Conservation (phyloP, 2,329 filamentous ascomycete genomes). For the Verticillium nonalfalfae region DNA sequence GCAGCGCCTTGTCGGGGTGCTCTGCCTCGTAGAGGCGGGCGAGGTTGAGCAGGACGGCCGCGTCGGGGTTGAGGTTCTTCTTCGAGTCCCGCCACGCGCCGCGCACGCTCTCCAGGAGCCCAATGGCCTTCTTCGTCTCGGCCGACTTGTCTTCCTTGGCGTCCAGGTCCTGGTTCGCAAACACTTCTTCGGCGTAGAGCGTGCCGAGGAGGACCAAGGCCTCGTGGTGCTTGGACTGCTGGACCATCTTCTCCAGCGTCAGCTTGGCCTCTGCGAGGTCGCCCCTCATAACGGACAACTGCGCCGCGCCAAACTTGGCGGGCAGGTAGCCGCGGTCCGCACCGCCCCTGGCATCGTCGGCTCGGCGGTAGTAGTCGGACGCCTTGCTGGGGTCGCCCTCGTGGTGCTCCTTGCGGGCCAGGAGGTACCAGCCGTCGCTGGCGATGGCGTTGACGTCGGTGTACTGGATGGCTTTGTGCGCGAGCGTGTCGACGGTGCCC, state of each 20-base stretch:
- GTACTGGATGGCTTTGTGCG: constrained; percentile 88
- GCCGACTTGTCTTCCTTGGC: constrained; percentile 80
- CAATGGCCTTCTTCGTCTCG: constrained; percentile 81
- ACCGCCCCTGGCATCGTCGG: constrained; percentile 87
- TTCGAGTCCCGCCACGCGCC: constrained; percentile 90
- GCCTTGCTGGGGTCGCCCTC: constrained; percentile 69
- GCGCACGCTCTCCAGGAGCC: constrained; percentile 77
- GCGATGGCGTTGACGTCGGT: constrained; percentile 96
- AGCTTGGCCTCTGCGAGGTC: constrained; percentile 91
- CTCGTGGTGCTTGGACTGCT: constrained; percentile 76
- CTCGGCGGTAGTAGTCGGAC: constrained; percentile 78
- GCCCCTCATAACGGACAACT: constrained; percentile 77
- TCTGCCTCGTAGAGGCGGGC: constrained; percentile 85
- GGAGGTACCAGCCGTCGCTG: constrained; percentile 94
- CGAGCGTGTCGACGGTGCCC: constrained; percentile 75
- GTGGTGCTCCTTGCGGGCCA: constrained; percentile 87
- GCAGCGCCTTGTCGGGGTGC: constrained; percentile 81
- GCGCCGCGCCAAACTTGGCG: constrained; percentile 89
- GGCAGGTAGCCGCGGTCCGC: constrained; percentile 87
- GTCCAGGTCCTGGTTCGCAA: constrained; percentile 64
- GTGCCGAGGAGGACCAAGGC: constrained; percentile 90
- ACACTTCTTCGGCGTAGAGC: constrained; percentile 90
- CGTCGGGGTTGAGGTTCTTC: constrained; percentile 73
- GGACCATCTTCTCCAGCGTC: constrained; percentile 87
- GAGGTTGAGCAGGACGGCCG: constrained; percentile 84